A percentile compares a stretch with the other conserved stretches of the same genome.
phyloP scores from a whole-genome alignment of 352 stramenopile species.

The Pythium plurisporium region DNA sequence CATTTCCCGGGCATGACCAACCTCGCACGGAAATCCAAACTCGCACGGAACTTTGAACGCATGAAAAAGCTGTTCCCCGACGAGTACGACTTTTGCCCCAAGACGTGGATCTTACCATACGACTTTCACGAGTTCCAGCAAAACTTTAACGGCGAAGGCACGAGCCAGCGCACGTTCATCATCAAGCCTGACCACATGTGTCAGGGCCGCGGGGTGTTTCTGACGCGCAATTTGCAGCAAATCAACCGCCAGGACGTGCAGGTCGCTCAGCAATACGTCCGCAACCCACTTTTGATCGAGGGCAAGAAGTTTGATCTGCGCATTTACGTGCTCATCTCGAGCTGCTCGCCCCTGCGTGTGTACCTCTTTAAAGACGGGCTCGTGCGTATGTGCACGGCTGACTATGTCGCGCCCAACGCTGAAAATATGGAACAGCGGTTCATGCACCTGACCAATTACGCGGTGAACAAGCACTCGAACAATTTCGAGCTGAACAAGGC shows the following conservation, averaged over 20 bases:
- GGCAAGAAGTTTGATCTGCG: slow-evolving; percentile 93
- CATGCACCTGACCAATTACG: slow-evolving; percentile 93
- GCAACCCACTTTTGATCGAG: slow-evolving; percentile 66
- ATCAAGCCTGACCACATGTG: slow-evolving; percentile 92
- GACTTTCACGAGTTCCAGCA: slow-evolving; percentile 91
- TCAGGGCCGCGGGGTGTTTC: slow-evolving; percentile 92
- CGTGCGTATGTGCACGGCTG: slow-evolving; percentile 85
- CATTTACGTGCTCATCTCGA: slow-evolving; percentile 90
- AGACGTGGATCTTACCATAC: slow-evolving; percentile 95
- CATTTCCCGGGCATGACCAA: slow-evolving; percentile 96
- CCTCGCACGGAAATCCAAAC: slow-evolving; percentile 92
- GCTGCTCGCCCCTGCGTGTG: slow-evolving; percentile 78
- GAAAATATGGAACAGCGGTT: slow-evolving; percentile 85
- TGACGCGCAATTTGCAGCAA: slow-evolving; percentile 89
- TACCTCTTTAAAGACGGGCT: slow-evolving; percentile 92
- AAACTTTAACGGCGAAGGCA: slow-evolving; percentile 87
- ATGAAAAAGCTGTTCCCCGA: slow-evolving; percentile 94
- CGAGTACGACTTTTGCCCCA: slow-evolving; percentile 93
- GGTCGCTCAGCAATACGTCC: slow-evolving; percentile 85
- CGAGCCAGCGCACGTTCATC: slow-evolving; percentile 92
- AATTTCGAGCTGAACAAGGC: slow-evolving; percentile 86
- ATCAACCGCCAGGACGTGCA: slow-evolving; percentile 85
- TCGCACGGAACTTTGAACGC: slow-evolving; percentile 93
- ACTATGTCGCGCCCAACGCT: slow-evolving; percentile 82
- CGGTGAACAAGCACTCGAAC: slow-evolving; percentile 88